Evolutionary conservation across 352 stramenopile genomes (phyloP).

Genomic region (Globisporangium camurandrum): DNA sequence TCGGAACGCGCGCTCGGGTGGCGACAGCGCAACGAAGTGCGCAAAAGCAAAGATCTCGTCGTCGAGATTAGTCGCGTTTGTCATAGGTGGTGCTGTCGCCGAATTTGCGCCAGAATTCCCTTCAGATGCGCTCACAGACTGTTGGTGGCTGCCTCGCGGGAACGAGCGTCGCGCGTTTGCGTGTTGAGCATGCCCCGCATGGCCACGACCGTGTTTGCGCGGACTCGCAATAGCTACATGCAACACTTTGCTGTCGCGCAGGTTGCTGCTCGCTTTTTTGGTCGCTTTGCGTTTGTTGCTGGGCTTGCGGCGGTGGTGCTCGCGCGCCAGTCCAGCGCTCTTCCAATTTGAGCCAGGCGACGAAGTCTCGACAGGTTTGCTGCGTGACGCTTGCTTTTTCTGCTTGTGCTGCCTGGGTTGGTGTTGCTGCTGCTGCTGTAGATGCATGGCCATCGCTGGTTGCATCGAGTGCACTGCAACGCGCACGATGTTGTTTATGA

Average conservation of each 20-base stretch:
- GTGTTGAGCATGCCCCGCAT: not conserved
- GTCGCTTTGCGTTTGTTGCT: constrained; percentile 2
- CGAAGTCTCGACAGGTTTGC: not conserved
- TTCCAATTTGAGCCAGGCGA: constrained; percentile 9
- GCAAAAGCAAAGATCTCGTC: constrained; percentile 38
- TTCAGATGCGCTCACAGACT: not conserved
- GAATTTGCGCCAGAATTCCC: not conserved
- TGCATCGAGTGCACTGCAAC: too few relatives aligned
- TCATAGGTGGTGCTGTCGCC: not conserved
- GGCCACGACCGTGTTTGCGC: not conserved
- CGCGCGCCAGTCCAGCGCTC: not conserved
- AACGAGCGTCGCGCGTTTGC: not conserved
- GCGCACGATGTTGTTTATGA: too few relatives aligned
- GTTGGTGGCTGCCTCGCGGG: not conserved
- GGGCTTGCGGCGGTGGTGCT: not conserved
- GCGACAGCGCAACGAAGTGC: constrained; percentile 32
- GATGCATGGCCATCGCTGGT: too few relatives aligned
- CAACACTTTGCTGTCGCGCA: constrained; percentile 1
- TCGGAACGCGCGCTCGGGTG: constrained; percentile 32
- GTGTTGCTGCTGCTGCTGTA: not conserved
- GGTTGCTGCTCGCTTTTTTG: constrained; percentile 12
- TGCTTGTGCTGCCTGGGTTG: constrained; percentile 1
- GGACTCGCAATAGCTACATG: not conserved
- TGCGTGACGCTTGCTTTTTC: not conserved
- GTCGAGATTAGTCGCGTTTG: constrained; percentile 16